Base-by-base conservation (phyloP, 352 stramenopile species). In the Pythium pyrilobum region DNA sequence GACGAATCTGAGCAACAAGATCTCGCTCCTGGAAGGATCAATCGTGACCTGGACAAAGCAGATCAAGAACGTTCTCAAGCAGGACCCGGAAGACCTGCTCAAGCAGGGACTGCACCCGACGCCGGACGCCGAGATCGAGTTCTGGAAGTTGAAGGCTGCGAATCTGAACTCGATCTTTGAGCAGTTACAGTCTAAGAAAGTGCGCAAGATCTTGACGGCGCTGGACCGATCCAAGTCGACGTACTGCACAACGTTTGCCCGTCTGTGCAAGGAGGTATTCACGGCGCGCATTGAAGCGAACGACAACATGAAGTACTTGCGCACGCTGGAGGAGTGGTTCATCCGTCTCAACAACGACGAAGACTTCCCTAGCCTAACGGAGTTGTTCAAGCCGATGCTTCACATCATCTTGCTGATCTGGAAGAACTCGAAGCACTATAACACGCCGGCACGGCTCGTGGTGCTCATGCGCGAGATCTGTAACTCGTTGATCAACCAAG, bases 11-110 rank as follows among this genome's bases (percentile, higher is more conserved):
- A 88, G 81, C 58, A 98, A 95, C 63, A 94, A 96, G 31, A 97
- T 99, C 54, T 97, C 95, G 12, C 68, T 99, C n/a, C 74, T 99
- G 0, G 97, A 99, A 71, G 89, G 92, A 5, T 97, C 95, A 33
- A 98, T 99, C 52, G 96, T 99, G 43, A 99, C 96, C 1, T 99
- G 96, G 97, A 99, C 96, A 29, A 99, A 99, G 66, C 96, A 99
- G 71, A 99, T 99, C 66, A 99, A 99, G 67, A 97, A 93, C 59
- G 92, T 99, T 3, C 72, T 99, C 21, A 98, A 98, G 67, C 95
- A 98, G 71, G 96, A 99, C 73, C 96, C 96, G 0, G 96, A 99
- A 57, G 80, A 90, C 47, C 67, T 97, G 46, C 79, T 99, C 15
- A 99, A 99, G 70, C 81, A 97, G 59, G 96, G 96, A 2, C 73